Conservation (phyloP, 345 rosid genomes). For the Melaleuca quinquenervia region DNA sequence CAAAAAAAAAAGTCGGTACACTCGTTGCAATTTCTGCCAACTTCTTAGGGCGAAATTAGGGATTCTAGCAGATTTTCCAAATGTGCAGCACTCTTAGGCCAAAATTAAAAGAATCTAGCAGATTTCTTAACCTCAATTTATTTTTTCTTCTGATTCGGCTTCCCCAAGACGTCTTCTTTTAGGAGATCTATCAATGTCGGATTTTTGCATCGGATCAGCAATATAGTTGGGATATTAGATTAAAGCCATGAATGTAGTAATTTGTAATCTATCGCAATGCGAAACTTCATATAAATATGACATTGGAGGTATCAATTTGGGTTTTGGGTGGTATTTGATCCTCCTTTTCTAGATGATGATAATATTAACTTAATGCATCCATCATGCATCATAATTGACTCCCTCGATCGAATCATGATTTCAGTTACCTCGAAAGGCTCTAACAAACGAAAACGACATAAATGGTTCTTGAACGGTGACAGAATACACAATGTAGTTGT, state of each 20-base stretch:
- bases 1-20: no score
- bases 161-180: not conserved
- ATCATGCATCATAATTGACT: no score
- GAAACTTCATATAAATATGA: no score
- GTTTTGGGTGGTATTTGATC: not conserved
- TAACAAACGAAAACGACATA: not conserved
- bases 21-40: not conserved
- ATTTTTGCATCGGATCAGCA: not conserved
- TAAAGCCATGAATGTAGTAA: not conserved
- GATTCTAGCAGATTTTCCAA: not conserved
- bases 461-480: no score
- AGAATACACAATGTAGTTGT: no score
- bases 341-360: not conserved
- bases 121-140: not conserved
- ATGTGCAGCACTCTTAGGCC: not conserved
- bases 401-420: not conserved
- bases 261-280: not conserved
- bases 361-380: no score
- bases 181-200: not conserved
- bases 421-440: not conserved
- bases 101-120: not conserved
- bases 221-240: not conserved
- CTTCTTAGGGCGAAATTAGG: not conserved
- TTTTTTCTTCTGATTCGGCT: not conserved
- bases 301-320: no score